phyloP scores from a whole-genome alignment of 208 protist genomes.

The Porcisia deanei region DNA sequence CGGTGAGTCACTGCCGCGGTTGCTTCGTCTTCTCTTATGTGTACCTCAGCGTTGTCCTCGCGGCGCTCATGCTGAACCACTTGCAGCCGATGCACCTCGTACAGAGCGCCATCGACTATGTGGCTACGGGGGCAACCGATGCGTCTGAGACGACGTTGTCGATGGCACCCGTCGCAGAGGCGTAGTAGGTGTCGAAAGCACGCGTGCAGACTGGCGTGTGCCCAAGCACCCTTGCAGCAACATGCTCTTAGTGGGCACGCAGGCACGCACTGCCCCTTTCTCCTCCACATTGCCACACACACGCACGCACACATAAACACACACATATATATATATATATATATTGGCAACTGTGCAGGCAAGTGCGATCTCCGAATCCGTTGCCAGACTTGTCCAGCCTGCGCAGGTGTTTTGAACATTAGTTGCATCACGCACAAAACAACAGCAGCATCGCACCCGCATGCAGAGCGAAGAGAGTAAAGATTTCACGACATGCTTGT shows the following conservation, averaged over 20 bases:
- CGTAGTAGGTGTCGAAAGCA: neutral
- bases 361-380: neutral
- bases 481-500: neutral
- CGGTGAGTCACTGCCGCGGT: slow-evolving; percentile 77
- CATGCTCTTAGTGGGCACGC: neutral
- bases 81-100: slow-evolving; percentile 61
- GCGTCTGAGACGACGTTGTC: neutral
- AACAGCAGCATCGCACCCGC: neutral
- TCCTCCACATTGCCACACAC: neutral
- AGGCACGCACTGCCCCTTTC: neutral
- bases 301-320: neutral
- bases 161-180: slow-evolving; percentile 1
- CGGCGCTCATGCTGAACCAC: slow-evolving; percentile 78
- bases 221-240: no score
- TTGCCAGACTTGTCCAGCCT: neutral
- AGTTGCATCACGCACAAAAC: neutral
- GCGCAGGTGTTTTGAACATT: neutral
- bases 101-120: slow-evolving; percentile 21
- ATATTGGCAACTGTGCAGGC: neutral
- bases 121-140: slow-evolving; percentile 17
- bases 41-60: slow-evolving; percentile 77
- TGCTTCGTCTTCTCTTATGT: slow-evolving; percentile 92
- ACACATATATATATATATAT: neutral
- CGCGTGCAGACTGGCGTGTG: neutral
- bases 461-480: neutral